Evolutionary conservation across 371 early-diverging fungal species (phyloP), one percentile per base, ranked within the genome.

Genomic region (Mycotypha africana): DNA sequence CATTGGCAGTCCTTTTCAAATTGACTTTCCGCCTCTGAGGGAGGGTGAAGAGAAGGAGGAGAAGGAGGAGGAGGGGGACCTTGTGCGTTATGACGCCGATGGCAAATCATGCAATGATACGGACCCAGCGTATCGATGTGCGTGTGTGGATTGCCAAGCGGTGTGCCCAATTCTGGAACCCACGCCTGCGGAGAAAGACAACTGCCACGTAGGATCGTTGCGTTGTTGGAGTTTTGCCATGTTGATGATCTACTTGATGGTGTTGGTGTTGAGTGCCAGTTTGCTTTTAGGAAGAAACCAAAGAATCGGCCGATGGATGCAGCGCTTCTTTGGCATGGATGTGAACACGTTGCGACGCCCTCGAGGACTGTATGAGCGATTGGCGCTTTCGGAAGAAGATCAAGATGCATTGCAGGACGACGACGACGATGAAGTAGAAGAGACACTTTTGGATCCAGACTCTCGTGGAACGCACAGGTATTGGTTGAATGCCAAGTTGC

Each of bases 1-100:
- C 2, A 49, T 81, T 0, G 85, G 86, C 2, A 87, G 86, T 14
- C 88, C 88, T 10, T 84, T 85, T 53, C 84, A 82, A 34, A 84
- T 87, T 45, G 71, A 82, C 34, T 85, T 85, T 38, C 58, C 58
- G 9, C 79, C 84, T 3, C 43, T 66, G 0, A 26, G 12, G 30
- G n/a, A n/a, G n/a, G n/a, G n/a, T n/a, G n/a, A n/a, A n/a, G n/a
- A n/a, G n/a, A n/a, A n/a, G n/a, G n/a, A n/a, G n/a, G n/a, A n/a
- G n/a, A n/a, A n/a, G n/a, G n/a, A n/a, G n/a, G n/a, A n/a, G n/a
- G n/a, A n/a, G n/a, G n/a, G n/a, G n/a, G 11, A 59, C 8, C 49
- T 59, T 19, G 51, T 42, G 0, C 51, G 61, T 0, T 76, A 76
- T 34, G 53, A 77, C 41, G 65, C 62, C 14, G 51, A 65, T 8